Conservation (phyloP, 192 early-diverging fungal genomes). For the Coemansia umbellata region DNA sequence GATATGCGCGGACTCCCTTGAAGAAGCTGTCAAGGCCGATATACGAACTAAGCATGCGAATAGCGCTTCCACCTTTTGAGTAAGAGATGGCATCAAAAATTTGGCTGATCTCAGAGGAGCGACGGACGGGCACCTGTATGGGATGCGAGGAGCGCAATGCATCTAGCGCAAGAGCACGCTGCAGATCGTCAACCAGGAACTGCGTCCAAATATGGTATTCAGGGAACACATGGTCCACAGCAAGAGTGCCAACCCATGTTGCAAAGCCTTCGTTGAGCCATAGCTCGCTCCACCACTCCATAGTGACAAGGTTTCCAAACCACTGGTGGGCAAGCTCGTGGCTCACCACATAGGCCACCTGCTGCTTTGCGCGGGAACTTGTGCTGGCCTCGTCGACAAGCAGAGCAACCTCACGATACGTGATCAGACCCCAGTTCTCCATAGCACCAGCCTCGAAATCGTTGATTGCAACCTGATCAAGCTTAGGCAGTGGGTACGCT, state of each 20-base stretch:
- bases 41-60: constrained; percentile 86
- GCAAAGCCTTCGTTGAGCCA: constrained; percentile 99
- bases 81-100: constrained; percentile 95
- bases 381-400: constrained; percentile 75
- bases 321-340: constrained; percentile 86
- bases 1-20: constrained; percentile 67
- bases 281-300: constrained; percentile 93
- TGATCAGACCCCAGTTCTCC: constrained; percentile 98
- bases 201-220: constrained; percentile 91
- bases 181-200: constrained; percentile 77
- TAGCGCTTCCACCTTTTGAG: constrained; percentile 89
- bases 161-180: constrained; percentile 74
- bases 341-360: constrained; percentile 84
- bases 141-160: constrained; percentile 84
- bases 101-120: constrained; percentile 83
- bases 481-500: constrained; percentile 89
- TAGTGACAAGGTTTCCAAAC: constrained; percentile 96
- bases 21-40: constrained; percentile 67
- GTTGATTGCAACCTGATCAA: constrained; percentile 86
- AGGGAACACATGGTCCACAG: constrained; percentile 86
- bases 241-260: constrained; percentile 89
- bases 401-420: constrained; percentile 79
- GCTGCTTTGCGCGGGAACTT: constrained; percentile 70
- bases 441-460: constrained; percentile 89
- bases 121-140: constrained; percentile 83